Evolutionary conservation across 257 asterid species (phyloP), one percentile per base, ranked within the genome.

Genomic region (Echites panduratus): DNA sequence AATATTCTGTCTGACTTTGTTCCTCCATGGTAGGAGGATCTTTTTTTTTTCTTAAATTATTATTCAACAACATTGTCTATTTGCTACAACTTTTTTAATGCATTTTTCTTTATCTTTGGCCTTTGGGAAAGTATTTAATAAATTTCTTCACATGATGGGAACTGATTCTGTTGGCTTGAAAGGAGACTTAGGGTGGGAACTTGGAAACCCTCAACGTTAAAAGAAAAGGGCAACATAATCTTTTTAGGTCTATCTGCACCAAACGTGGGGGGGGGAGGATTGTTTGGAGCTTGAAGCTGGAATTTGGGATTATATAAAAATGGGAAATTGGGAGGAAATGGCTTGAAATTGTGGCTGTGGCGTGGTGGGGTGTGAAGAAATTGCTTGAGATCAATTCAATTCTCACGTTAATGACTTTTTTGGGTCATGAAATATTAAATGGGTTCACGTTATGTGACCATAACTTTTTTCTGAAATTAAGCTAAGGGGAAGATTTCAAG

Each of bases 171-270:
- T 78, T 79, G 80, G 83, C 84, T 62, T 14, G 83, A 63, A 63
- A 78, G 84, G 89, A 72, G 70, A 79, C 83, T 78, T 74, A 63
- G 66, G 81, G 85, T 78, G 81, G 81, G 80, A 77, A 70, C 84
- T 63, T 73, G 82, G 90, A 77, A 82, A 71, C 77, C 59, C 47
- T 14, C 65, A 12, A 32, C 22, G 17, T n/a, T n/a, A 14, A 52
- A 35, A 29, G 24, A 27, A 35, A 11, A 40, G 61, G 17, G 48
- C 61, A 2, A 19, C n/a, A n/a, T n/a, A n/a, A n/a, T n/a, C n/a
- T 69, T 12, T 41, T 9, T 8, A 22, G 17, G 7, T 47, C 26
- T 27, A 24, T 1, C n/a, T n/a, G n/a, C n/a, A 24, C 19, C 66
- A 70, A 53, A 68, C 58, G 47, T 69, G 40, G 48, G 65, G 53